Percentiles rank a stretch among this genome's conserved stretches.
Evolutionary conservation across 306 rosid genomes (phyloP).

Genomic region (Prunus persica): DNA sequence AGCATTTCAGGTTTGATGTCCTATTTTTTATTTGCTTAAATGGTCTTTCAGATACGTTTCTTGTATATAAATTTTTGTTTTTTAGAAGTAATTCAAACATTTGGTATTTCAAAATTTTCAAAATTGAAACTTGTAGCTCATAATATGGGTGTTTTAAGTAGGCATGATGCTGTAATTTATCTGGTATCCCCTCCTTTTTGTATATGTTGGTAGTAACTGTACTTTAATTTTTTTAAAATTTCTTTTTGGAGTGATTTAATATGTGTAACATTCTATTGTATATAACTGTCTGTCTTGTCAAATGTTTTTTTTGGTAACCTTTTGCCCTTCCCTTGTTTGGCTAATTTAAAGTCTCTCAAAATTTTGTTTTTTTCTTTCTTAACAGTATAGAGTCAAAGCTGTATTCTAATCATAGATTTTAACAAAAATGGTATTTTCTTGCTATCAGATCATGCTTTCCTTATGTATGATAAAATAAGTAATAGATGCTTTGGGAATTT

Average conservation of each 20-base stretch:
- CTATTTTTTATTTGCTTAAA: background rate
- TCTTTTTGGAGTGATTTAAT: no score
- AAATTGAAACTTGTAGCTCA: no score
- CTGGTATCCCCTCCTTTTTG: no score
- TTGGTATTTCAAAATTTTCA: background rate
- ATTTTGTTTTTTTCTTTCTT: background rate
- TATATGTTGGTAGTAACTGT: no score
- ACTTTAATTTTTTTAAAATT: no score
- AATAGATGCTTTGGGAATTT: background rate
- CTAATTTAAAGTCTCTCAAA: background rate
- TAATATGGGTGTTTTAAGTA: no score
- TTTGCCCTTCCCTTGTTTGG: no score
- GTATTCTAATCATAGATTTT: background rate
- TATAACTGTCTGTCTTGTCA: no score
- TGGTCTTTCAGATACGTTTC: background rate
- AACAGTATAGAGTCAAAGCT: background rate
- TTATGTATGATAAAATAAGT: background rate
- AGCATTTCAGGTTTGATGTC: conserved; percentile 51
- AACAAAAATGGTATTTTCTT: background rate
- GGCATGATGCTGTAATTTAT: no score
- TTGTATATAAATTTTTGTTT: background rate
- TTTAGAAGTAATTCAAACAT: background rate
- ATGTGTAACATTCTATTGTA: no score
- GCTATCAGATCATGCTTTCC: background rate
- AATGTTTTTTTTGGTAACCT: no score